Conservation (phyloP, 257 asterid species). For the Eucommia ulmoides region DNA sequence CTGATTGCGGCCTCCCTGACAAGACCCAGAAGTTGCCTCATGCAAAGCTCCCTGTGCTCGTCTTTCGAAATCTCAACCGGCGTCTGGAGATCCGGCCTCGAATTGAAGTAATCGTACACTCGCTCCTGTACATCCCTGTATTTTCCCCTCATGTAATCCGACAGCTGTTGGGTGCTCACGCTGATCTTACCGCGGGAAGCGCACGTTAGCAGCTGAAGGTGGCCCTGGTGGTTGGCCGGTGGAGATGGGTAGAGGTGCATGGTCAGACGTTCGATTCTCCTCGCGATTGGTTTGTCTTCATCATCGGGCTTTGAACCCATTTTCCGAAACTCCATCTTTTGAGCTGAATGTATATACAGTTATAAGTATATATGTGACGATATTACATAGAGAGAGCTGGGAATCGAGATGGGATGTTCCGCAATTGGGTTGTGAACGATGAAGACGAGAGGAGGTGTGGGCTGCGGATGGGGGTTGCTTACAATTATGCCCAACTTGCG, state of each 20-base stretch:
- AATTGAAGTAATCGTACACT: constrained; percentile 68
- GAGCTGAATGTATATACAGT: neutral
- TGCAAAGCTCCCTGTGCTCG: constrained; percentile 83
- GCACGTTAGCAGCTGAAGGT: constrained; percentile 30
- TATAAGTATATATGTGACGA: neutral
- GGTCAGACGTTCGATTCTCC: constrained; percentile 47
- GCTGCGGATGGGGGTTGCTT: neutral
- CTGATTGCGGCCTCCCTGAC: constrained; percentile 78
- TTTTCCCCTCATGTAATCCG: constrained; percentile 68
- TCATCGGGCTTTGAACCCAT: constrained; percentile 11
- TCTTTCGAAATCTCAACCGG: constrained; percentile 83
- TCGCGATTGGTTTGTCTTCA: constrained; percentile 17
- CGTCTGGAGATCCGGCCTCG: constrained; percentile 85
- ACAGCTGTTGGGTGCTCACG: constrained; percentile 34
- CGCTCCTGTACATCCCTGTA: constrained; percentile 65
- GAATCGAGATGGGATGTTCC: neutral
- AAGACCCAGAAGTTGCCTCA: constrained; percentile 71
- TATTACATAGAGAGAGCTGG: neutral
- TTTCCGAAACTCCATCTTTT: constrained; percentile 22
- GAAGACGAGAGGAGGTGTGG: neutral
- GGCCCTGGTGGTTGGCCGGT: constrained; percentile 5
- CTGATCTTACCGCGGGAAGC: constrained; percentile 39
- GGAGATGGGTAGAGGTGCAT: constrained; percentile 34
- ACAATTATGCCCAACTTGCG: constrained; percentile 23
- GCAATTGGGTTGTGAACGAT: neutral